These are phyloP conservation scores for Hymenoscyphus fraxineus DNA, from an alignment of 2,329 filamentous ascomycete genomes.

Conservation along the genomic window DNA sequence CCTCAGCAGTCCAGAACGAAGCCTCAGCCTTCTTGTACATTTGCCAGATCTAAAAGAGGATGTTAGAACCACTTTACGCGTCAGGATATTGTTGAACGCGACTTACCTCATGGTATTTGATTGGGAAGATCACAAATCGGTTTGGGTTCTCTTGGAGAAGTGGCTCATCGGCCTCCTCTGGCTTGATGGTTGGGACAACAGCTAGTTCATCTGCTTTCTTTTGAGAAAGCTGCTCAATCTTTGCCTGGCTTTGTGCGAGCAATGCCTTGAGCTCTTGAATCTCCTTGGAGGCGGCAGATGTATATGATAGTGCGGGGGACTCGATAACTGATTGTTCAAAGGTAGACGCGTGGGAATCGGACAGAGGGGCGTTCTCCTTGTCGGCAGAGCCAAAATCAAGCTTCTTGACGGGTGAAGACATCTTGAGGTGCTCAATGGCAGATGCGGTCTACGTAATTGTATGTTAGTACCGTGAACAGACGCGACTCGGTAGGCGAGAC, in stretches of 20 bases:
- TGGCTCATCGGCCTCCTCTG: slow-evolving; percentile 78
- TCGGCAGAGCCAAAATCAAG: slow-evolving; percentile 68
- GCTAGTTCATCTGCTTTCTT: slow-evolving; percentile 42
- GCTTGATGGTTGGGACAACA: slow-evolving; percentile 52
- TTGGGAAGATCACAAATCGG: slow-evolving; percentile 96
- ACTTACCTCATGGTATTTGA: slow-evolving; percentile 97
- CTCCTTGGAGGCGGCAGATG: neutral
- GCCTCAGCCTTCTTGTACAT: slow-evolving; percentile 99
- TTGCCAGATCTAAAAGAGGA: slow-evolving; percentile 78
- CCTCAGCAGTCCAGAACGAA: slow-evolving; percentile 99
- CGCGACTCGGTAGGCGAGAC: slow-evolving; percentile 30
- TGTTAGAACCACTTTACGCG: slow-evolving; percentile 61
- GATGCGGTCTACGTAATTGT: slow-evolving; percentile 65
- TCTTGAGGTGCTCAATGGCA: slow-evolving; percentile 83
- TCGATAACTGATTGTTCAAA: slow-evolving; percentile 54
- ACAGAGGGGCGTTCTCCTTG: slow-evolving; percentile 67
- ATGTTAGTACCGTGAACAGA: slow-evolving; percentile 22
- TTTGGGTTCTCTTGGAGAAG: slow-evolving; percentile 92
- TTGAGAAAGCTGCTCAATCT: neutral
- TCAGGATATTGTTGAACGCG: slow-evolving; percentile 37
- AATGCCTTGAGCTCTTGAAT: slow-evolving; percentile 33
- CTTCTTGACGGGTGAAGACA: slow-evolving; percentile 92
- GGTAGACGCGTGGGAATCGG: slow-evolving; percentile 46
- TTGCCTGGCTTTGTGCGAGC: neutral
- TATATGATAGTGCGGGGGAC: slow-evolving; percentile 29